Evolutionary conservation across 2,329 filamentous ascomycete genomes (phyloP).

Genomic region (Clonostachys rhizophaga): DNA sequence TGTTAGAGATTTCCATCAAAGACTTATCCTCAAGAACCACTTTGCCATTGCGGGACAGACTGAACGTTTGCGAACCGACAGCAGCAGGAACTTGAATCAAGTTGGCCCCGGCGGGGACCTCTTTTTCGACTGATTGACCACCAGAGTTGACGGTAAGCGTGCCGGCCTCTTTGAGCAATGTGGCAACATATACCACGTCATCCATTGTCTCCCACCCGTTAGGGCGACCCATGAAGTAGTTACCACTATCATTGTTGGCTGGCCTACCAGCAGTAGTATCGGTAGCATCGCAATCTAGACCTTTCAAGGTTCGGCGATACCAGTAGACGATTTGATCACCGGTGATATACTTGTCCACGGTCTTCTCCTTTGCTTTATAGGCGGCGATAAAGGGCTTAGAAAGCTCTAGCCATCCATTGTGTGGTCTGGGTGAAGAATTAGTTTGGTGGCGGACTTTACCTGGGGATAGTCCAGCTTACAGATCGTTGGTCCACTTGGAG

Average conservation of each 20-base stretch:
- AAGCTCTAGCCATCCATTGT: constrained; percentile 49
- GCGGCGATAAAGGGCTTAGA: constrained; percentile 47
- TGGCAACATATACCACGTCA: constrained; percentile 46
- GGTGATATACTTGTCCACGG: constrained; percentile 32
- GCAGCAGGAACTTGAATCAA: constrained; percentile 39
- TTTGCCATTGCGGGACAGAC: constrained; percentile 30
- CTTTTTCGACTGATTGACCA: constrained; percentile 31
- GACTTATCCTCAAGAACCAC: constrained; percentile 39
- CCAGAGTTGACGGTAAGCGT: constrained; percentile 40
- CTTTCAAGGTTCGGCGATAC: constrained; percentile 44
- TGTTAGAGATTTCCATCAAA: constrained; percentile 40
- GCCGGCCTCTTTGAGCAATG: constrained; percentile 38
- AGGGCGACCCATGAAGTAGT: constrained; percentile 46
- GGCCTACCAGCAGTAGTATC: constrained; percentile 38
- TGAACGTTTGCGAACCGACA: constrained; percentile 39
- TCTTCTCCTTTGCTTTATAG: constrained; percentile 38
- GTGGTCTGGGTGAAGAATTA: constrained; percentile 17
- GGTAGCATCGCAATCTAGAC: constrained; percentile 42
- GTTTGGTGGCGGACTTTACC: too few relatives aligned
- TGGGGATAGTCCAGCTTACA: neutral
- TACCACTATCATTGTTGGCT: constrained; percentile 37
- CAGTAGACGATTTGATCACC: constrained; percentile 49
- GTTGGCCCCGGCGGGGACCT: constrained; percentile 38
- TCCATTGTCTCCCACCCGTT: constrained; percentile 42
- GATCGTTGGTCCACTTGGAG: constrained; percentile 40